Base-by-base conservation (phyloP, 2,329 filamentous ascomycete genomes). In the Dryadomyces quercus-mongolicae region DNA sequence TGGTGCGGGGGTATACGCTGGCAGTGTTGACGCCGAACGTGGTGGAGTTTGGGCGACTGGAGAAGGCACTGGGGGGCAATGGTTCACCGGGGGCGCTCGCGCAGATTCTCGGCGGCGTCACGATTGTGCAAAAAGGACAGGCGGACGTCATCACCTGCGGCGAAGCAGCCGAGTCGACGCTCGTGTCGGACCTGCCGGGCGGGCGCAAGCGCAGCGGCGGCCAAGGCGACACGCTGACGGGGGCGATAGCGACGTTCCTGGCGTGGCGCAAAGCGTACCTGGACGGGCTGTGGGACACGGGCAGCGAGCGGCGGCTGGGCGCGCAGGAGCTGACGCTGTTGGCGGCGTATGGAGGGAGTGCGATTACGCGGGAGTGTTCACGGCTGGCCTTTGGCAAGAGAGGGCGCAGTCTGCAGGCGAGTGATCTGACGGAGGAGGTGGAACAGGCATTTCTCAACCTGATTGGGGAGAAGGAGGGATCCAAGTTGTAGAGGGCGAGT, bases 1-100 rank as follows among this genome's bases (percentile, higher is more conserved):
- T 97, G 1, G 80, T 98, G 1, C 77, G 80, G 21, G 91, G 90
- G 0, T 97, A 92, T 71, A 77, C 75, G 49, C 80, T 88, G 57
- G 94, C 88, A 52, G 88, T 98, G 53, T 71, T 98, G 55, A 98
- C 93, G 45, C 93, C 93, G 1, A 98, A 98, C 60, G 86, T 96
- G 0, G 89, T 95, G 5, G 93, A 98, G 68, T 97, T 97, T 65
- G 83, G 79, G 1, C 76, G 91, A 13, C 68, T 98, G 45, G 91
- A 89, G 56, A 85, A 89, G 67, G 77, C 82, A 2, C 75, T 93
- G 56, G 81, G 53, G 78, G 89, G 36, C 22, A 20, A 18, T 2
- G 56, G 70, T 77, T 7, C 60, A 65, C 2, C 90, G 66, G 73
- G 85, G 78, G 72, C 67, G 16, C 71, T 98, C 44, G 83, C 90